A percentile compares a stretch with the other conserved stretches of the same genome.
Conservation (phyloP, 805 yeast genomes). For the Candida caryicola region DNA sequence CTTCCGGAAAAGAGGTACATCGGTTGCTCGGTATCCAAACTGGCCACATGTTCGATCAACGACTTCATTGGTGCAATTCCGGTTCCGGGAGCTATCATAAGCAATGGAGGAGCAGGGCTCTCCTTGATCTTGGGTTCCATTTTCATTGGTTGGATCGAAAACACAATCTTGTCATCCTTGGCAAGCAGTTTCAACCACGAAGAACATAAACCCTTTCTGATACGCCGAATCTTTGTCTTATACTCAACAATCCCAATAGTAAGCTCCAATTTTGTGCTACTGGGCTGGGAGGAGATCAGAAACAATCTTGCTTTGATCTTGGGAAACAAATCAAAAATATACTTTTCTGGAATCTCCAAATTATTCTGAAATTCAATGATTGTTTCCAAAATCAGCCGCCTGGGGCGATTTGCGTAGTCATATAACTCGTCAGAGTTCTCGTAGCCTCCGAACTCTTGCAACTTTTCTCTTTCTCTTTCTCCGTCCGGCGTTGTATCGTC, state of each 20-base stretch:
- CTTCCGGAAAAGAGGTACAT: conserved; percentile 73
- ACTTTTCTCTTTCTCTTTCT: conserved; percentile 69
- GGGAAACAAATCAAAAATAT: conserved; percentile 77
- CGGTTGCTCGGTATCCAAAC: conserved; percentile 19
- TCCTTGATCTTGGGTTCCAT: conserved; percentile 27
- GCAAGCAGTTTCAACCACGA: conserved; percentile 59
- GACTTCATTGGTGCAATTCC: conserved; percentile 93
- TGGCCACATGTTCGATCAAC: conserved; percentile 44
- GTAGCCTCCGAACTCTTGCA: conserved; percentile 67
- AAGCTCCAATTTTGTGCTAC: conserved; percentile 49
- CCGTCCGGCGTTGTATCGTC: conserved; percentile 50
- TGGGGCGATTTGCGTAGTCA: conserved; percentile 90
- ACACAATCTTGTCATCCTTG: conserved; percentile 49
- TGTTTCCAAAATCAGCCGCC: conserved; percentile 83
- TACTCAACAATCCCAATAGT: conserved; percentile 86
- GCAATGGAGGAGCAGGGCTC: conserved; percentile 39
- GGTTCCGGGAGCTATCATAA: conserved; percentile 90
- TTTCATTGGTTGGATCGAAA: conserved; percentile 48
- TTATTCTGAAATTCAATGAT: conserved; percentile 73
- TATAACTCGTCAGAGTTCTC: conserved; percentile 79
- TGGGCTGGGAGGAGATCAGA: conserved; percentile 72
- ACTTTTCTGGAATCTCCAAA: conserved; percentile 70
- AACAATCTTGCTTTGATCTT: conserved; percentile 75
- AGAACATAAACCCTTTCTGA: conserved; percentile 81
- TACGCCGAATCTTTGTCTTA: conserved; percentile 70